phyloP scores from a whole-genome alignment of 2,329 filamentous ascomycete genomes.

The Fonsecaea pugnacius region DNA sequence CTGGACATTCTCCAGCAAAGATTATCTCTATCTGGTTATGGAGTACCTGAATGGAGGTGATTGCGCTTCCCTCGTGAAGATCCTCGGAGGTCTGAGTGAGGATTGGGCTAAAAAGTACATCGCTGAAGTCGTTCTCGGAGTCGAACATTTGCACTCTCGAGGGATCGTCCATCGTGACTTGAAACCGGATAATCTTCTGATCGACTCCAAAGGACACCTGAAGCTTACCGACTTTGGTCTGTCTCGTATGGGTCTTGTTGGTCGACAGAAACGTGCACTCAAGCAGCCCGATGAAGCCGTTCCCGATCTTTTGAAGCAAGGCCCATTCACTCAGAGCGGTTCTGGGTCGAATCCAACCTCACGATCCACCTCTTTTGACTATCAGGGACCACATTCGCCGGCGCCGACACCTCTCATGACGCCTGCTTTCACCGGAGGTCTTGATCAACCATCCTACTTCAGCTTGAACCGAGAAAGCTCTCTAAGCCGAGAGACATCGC shows the following conservation, averaged over 20 bases:
- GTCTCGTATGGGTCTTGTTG: slow-evolving; percentile 94
- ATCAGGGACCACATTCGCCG: slow-evolving; percentile 77
- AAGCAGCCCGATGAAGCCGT: slow-evolving; percentile 78
- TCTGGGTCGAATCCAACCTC: slow-evolving; percentile 87
- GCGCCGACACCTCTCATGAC: slow-evolving; percentile 84
- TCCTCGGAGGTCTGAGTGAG: slow-evolving; percentile 86
- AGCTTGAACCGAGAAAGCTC: slow-evolving; percentile 68
- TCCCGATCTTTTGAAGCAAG: slow-evolving; percentile 89
- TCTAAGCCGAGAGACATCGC: slow-evolving; percentile 64
- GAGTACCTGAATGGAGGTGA: slow-evolving; percentile 98
- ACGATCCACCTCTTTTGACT: slow-evolving; percentile 88
- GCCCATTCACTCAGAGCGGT: slow-evolving; percentile 77
- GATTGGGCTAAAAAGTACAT: slow-evolving; percentile 99
- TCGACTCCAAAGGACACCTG: slow-evolving; percentile 93
- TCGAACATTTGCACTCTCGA: slow-evolving; percentile 91
- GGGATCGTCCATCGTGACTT: slow-evolving; percentile 96
- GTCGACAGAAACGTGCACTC: slow-evolving; percentile 90
- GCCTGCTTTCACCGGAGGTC: slow-evolving; percentile 68
- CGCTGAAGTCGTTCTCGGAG: slow-evolving; percentile 92
- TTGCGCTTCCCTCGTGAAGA: slow-evolving; percentile 93
- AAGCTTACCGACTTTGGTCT: slow-evolving; percentile 98
- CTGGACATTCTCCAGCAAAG: slow-evolving; percentile 99
- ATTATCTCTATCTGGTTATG: slow-evolving; percentile 98
- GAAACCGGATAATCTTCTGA: slow-evolving; percentile 95
- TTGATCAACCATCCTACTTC: slow-evolving; percentile 93